phyloP scores from a whole-genome alignment of 1,284 basidiomycete species.

The Rhodotorula sp. region DNA sequence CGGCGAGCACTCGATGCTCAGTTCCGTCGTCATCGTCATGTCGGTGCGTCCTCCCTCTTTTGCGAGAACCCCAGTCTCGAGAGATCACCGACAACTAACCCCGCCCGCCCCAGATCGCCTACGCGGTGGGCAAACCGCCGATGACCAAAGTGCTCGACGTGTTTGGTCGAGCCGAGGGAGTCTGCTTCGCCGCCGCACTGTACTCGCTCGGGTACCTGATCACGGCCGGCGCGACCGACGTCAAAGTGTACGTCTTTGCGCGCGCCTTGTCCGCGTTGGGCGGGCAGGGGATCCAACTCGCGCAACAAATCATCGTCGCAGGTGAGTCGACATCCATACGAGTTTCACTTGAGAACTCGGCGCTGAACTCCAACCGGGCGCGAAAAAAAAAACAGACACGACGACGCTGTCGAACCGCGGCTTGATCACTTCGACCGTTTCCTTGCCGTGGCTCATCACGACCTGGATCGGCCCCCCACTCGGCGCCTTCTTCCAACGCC shows the following conservation, averaged over 20 bases:
- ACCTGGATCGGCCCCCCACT: constrained; percentile 46
- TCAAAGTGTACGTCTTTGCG: constrained; percentile 40
- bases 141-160: constrained; percentile 48
- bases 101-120: constrained; percentile 36
- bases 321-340: constrained; percentile 10
- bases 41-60: constrained; percentile 31
- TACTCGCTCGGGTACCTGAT: constrained; percentile 45
- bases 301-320: constrained; percentile 47
- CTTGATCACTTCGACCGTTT: constrained; percentile 45
- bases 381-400: constrained; percentile 36
- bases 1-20: constrained; percentile 43
- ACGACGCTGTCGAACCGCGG: constrained; percentile 45
- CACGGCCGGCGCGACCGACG: constrained; percentile 39
- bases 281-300: constrained; percentile 45
- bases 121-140: constrained; percentile 46
- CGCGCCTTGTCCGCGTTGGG: constrained; percentile 44
- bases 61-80: background rate
- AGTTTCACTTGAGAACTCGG: too few species aligned
- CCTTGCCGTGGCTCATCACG: constrained; percentile 46
- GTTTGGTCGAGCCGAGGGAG: constrained; percentile 47
- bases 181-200: constrained; percentile 43
- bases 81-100: background rate
- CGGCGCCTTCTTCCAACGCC: constrained; percentile 41
- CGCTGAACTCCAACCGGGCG: too few species aligned
- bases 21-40: constrained; percentile 44